A percentile compares a stretch with the other conserved stretches of the same genome.
Conservation (phyloP, 2,329 filamentous ascomycete genomes). For the Pseudocercospora macadamiae region DNA sequence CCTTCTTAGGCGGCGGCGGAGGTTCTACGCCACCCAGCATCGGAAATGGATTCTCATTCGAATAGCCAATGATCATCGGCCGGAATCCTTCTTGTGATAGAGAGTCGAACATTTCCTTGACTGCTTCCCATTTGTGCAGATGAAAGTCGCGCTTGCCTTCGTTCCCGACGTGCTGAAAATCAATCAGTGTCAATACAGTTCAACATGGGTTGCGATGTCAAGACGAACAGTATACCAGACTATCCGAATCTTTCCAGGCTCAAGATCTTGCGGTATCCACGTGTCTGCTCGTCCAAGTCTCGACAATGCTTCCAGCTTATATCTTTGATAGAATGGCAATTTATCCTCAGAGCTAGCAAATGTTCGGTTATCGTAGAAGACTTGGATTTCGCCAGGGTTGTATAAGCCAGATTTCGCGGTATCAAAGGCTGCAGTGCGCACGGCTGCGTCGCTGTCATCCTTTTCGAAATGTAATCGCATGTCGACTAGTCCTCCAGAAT, state of each 20-base stretch:
- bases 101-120: slow-evolving; percentile 39
- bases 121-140: slow-evolving; percentile 32
- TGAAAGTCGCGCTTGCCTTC: slow-evolving; percentile 37
- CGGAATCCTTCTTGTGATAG: slow-evolving; percentile 36
- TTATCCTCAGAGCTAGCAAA: slow-evolving; percentile 31
- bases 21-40: slow-evolving; percentile 39
- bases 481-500: not conserved
- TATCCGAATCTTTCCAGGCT: slow-evolving; percentile 34
- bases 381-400: slow-evolving; percentile 36
- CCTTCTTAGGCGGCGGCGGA: slow-evolving; percentile 27
- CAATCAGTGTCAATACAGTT: not conserved
- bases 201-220: not conserved
- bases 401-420: slow-evolving; percentile 31
- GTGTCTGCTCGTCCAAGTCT: slow-evolving; percentile 30
- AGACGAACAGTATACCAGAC: slow-evolving; percentile 37
- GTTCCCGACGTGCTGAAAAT: slow-evolving; percentile 34
- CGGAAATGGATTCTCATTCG: slow-evolving; percentile 39
- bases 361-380: slow-evolving; percentile 38
- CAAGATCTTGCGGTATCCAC: slow-evolving; percentile 29
- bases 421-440: slow-evolving; percentile 23
- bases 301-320: slow-evolving; percentile 32
- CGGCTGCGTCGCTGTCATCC: not conserved
- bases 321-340: slow-evolving; percentile 30
- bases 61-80: slow-evolving; percentile 38
- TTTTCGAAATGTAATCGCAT: slow-evolving; percentile 6